Evolutionary conservation across 257 asterid species (phyloP), one percentile per base, ranked within the genome.

Genomic region (Pogostemon cablin): DNA sequence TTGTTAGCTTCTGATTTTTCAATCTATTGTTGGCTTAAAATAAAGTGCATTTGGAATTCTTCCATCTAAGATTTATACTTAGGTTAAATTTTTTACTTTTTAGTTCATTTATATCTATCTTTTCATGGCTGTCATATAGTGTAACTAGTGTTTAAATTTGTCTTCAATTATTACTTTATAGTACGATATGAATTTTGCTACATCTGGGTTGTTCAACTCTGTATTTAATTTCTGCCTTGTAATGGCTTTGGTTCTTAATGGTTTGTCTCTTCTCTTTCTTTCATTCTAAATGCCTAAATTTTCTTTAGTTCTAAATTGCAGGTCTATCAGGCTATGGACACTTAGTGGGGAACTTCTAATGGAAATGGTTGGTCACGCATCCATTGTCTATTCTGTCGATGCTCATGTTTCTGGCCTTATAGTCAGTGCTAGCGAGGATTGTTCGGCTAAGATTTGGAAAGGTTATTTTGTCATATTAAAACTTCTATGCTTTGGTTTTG

Each of bases 331-430:
- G 79, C 84, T 95, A 40, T 95, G 99, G 99, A 85, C 96, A 20
- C 76, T 88, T 58, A 81, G 86, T 70, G 99, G 99, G 68, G 89
- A 91, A 77, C 86, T 83, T 76, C 79, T 95, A 55, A 38, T 93
- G 86, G 97, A 95, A 85, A 89, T 95, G 99, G 99, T 83, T 82
- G 98, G 99, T 58, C 99, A 95, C 80, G 74, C 91, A 48, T 84
- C 96, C 47, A 88, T 95, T 78, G 98, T 95, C 65, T 95, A 91
- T 81, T 88, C 98, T 72, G 97, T 91, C 41, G 92, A 91, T 82
- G 87, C 99, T 69, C 95, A 95, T 78, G 81, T 63, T 2, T 88
- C 97, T 63, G 98, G 98, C 72, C 95, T 95, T 72, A 86, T 95
- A 73, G 93, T 88, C 77, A 95, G 97, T 81, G 92, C 93, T 43